phyloP scores from a whole-genome alignment of 768 basidiomycete genomes.

The Gelatoporia subvermispora region DNA sequence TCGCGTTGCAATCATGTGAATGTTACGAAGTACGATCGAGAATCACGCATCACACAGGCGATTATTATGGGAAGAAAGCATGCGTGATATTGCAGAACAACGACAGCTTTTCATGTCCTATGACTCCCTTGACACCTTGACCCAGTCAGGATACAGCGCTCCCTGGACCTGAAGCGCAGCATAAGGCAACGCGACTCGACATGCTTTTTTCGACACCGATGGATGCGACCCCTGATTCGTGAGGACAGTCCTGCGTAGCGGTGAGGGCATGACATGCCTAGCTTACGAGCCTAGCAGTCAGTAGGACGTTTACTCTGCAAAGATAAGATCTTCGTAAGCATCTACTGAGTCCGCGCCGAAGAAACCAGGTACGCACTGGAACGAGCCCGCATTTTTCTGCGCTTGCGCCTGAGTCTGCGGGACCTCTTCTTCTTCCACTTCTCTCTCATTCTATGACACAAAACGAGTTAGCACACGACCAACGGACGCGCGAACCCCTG shows the following conservation, averaged over 20 bases:
- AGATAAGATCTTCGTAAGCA: neutral
- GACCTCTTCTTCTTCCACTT: constrained; percentile 98
- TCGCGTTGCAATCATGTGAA: no score
- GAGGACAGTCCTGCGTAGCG: constrained; percentile 7
- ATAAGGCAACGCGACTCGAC: constrained; percentile 19
- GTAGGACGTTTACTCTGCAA: constrained; percentile 23
- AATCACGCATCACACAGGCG: neutral
- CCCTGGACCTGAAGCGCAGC: constrained; percentile 17
- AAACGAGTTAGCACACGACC: constrained; percentile 2
- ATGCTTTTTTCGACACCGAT: constrained; percentile 13
- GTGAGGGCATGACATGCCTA: constrained; percentile 17
- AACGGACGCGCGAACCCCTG: neutral
- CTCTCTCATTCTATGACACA: constrained; percentile 73
- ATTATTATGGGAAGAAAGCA: constrained; percentile 1
- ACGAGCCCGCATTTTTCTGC: constrained; percentile 94
- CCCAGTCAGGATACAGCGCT: constrained; percentile 16
- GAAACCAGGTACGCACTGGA: constrained; percentile 60
- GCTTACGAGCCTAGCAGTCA: constrained; percentile 22
- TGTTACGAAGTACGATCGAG: no score
- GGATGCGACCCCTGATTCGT: constrained; percentile 8
- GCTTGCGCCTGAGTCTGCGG: constrained; percentile 87
- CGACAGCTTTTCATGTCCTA: constrained; percentile 4
- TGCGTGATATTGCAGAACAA: constrained; percentile 18
- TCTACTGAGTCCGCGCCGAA: neutral
- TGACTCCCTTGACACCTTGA: constrained; percentile 15